Evolutionary conservation across 345 rosid genomes (phyloP).

Genomic region (Abelmoschus esculentus): DNA sequence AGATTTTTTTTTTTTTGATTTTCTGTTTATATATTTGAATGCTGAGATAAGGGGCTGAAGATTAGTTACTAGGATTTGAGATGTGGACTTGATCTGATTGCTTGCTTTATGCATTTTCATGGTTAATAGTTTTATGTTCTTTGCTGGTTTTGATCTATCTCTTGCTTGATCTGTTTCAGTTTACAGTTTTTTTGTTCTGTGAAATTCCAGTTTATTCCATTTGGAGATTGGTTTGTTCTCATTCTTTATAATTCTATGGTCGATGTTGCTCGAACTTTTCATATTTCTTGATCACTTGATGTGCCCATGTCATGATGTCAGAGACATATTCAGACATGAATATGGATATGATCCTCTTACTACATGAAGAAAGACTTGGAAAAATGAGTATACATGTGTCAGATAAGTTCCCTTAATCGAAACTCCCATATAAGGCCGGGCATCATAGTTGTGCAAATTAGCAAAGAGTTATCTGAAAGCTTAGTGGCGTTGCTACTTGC

Average conservation of each 20-base stretch:
- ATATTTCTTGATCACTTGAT: background rate
- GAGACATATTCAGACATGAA: background rate
- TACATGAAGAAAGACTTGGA: background rate
- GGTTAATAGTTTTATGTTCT: constrained; percentile 2
- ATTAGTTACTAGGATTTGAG: background rate
- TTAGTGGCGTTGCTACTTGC: background rate
- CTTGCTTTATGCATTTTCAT: background rate
- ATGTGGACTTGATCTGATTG: constrained; percentile 20
- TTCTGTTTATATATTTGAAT: constrained; percentile 12
- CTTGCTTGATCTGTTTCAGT: background rate
- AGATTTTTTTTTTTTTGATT: constrained; percentile 16
- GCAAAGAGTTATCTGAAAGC: background rate
- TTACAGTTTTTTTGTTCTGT: background rate
- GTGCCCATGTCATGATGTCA: background rate
- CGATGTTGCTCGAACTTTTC: background rate
- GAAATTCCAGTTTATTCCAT: background rate
- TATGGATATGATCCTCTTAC: background rate
- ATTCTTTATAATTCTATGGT: background rate
- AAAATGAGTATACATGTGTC: background rate
- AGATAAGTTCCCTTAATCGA: background rate
- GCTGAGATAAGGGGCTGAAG: background rate
- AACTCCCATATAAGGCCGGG: background rate
- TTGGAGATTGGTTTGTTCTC: background rate
- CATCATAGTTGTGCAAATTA: background rate
- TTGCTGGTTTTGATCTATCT: constrained; percentile 18